Evolutionary conservation across 345 rosid genomes (phyloP), one percentile per base, ranked within the genome.

Genomic region (Gossypium longicalyx): DNA sequence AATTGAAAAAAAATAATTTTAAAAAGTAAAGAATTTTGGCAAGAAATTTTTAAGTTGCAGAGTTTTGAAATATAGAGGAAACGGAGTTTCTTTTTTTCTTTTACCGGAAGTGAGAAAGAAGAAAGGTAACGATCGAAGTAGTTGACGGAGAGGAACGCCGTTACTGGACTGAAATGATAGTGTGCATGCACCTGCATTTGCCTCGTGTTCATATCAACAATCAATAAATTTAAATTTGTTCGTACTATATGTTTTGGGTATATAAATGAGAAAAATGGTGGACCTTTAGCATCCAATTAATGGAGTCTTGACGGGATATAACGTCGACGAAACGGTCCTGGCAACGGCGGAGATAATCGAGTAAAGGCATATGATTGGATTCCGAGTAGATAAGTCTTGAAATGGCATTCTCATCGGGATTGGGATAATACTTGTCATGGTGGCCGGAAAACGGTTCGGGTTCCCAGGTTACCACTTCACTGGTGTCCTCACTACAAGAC

Each of bases 41-140:
- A 43, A 5, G 52, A 61, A 5, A 34, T 4, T 34, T 0, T 34
- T 0, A 56, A 19, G 53, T 49, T 10, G 53, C 53, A 57, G 62
- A 79, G 16, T 17, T 20, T 51, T 27, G 7, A 48, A 48, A 68
- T 9, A n/a, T 15, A 34, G 45, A 15, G 15, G 20, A 53, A 12
- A 45, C 49, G 3, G 49, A 45, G 49, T 45, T 1, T 0, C 41
- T 34, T 34, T 34, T 34, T 5, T 12, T 27, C 54, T 74, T 56
- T 56, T 80, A 88, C 90, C 78, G 84, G 86, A 73, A 85, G 78
- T 62, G 78, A 71, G 61, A 79, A 77, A 25, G 77, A 72, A 64
- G 90, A 89, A 63, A 89, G 88, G 72, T 87, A 87, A 60, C 93
- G 90, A 77, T 89, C 93, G 45, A 89, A 82, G 81, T 85, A 89